A percentile compares a stretch with the other conserved stretches of the same genome.
Conservation (phyloP, 371 early-diverging fungal species). For the Massospora cicadina region DNA sequence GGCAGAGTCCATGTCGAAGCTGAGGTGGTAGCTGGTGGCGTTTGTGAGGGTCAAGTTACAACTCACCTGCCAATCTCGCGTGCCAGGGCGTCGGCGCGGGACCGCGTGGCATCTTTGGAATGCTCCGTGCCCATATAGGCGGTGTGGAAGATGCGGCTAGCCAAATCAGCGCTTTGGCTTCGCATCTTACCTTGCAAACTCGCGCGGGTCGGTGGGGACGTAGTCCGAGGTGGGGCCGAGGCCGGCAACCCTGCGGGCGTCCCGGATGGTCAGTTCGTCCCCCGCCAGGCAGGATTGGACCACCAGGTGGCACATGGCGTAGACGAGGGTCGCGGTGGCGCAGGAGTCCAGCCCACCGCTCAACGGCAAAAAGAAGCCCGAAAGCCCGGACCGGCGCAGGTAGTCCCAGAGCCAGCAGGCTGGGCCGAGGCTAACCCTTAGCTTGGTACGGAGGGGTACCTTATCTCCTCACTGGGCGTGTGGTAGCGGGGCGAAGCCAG, state of each 20-base stretch:
- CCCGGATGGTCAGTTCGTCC: constrained; percentile 49
- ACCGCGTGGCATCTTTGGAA: constrained; percentile 70
- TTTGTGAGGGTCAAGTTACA: not conserved
- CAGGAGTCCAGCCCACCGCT: constrained; percentile 96
- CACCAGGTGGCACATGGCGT: constrained; percentile 87
- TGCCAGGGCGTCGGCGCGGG: constrained; percentile 64
- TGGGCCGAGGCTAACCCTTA: constrained; percentile 52
- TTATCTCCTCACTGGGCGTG: constrained; percentile 62
- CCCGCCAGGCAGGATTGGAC: constrained; percentile 41
- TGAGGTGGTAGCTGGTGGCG: constrained; percentile 60
- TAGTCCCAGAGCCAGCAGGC: constrained; percentile 99
- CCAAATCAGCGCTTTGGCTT: not conserved
- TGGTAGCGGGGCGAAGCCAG: constrained; percentile 25
- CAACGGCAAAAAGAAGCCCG: constrained; percentile 88
- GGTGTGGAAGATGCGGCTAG: constrained; percentile 71
- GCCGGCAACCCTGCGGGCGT: constrained; percentile 50
- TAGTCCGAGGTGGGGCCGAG: constrained; percentile 29
- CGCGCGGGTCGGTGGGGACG: constrained; percentile 56
- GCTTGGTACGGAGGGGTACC: constrained; percentile 16
- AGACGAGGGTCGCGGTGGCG: constrained; percentile 79
- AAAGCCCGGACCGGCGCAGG: constrained; percentile 67
- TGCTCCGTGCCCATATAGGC: constrained; percentile 90
- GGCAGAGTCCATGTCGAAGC: constrained; percentile 72
- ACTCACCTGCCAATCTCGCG: constrained; percentile 52
- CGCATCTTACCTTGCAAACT: constrained; percentile 43